phyloP scores from a whole-genome alignment of 257 asterid genomes.

The Solanum bukasovii region DNA sequence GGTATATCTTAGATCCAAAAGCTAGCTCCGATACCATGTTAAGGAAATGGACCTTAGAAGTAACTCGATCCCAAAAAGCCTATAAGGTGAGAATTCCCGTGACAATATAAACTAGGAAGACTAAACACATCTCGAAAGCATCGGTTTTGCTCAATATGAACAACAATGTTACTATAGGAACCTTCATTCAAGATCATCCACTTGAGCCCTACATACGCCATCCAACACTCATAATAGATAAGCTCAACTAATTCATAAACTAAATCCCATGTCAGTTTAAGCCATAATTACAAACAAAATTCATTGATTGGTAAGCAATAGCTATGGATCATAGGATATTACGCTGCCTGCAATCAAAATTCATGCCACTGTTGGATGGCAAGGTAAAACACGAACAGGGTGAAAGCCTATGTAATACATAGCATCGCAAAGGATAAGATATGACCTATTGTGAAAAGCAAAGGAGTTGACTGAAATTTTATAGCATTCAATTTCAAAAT shows the following conservation, averaged over 20 bases:
- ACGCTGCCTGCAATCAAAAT: background rate
- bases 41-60: background rate
- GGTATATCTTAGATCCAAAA: background rate
- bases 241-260: background rate
- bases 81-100: background rate
- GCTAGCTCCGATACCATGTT: background rate
- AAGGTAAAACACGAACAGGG: background rate
- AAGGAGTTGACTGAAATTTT: background rate
- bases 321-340: background rate
- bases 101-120: background rate
- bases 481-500: background rate
- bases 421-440: background rate
- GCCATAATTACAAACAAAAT: background rate
- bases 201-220: background rate
- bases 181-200: background rate
- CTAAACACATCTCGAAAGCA: background rate
- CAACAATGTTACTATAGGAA: background rate
- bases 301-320: background rate
- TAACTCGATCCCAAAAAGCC: background rate
- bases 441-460: background rate
- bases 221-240: background rate
- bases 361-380: background rate
- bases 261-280: background rate
- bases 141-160: background rate
- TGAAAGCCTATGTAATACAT: background rate